Base-by-base conservation (phyloP, 163 green algal species). In the Smithsoniella earleae region DNA sequence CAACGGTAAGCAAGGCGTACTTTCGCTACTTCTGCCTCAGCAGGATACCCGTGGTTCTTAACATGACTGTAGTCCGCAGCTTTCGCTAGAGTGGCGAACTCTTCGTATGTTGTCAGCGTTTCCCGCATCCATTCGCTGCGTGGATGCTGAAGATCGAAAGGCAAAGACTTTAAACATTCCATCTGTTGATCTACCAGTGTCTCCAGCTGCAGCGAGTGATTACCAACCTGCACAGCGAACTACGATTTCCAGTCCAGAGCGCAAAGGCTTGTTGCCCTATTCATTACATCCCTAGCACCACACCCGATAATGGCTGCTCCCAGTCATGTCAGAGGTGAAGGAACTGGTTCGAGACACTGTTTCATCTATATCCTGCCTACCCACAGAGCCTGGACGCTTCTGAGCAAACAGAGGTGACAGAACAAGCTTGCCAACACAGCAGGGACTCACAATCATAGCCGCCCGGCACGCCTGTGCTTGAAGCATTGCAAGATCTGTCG, bases 401-500 rank as follows among this genome's bases (percentile, higher is more conserved):
- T n/a, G n/a, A n/a, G n/a, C n/a, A n/a, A 69, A 1, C 16, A 18
- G 30, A 33, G 58, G 8, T 18, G 58, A 69, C 1, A 69, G 16
- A 22, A 25, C 18, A 4, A 81, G 28, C 80, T 65, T 64, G 85
- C 87, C 87, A 4, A 93, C 82, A 75, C 87, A 93, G 76, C 87
- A 93, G 25, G 87, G 87, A 46, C 75, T 84, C 54, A 89, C 80
- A 0, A 89, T 44, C 62, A 85, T 90, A 1, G 85, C 84, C 1
- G 85, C 86, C 0, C 77, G 36, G 4, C 66, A 64, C 27, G 77
- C 58, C 43, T 75, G 73, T 5, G 82, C 80, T 52, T 82, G 77
- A 62, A 84, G 74, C 76, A 93, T 46, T 3, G 84, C 83, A 2
- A 80, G 64, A 76, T 93, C 87, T 6, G 87, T 93, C 8, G 85